Conservation (phyloP, 441 rosid species). For the Brassica hybrid region DNA sequence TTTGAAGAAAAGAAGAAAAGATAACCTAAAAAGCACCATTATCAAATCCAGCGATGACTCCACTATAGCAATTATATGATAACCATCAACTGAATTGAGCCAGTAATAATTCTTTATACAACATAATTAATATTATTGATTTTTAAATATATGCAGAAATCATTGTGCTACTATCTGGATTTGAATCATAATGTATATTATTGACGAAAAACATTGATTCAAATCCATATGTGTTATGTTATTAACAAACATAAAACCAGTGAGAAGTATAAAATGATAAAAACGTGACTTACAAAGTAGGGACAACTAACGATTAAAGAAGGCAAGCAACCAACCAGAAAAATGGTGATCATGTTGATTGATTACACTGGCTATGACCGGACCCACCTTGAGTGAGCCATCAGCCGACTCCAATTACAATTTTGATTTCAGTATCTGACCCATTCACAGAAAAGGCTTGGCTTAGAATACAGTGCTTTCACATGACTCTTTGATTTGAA, state of each 20-base stretch:
- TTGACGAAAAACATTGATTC: not conserved
- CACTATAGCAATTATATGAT: slow-evolving; percentile 12
- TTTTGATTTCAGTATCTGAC: not conserved
- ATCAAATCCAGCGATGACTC: slow-evolving; percentile 34
- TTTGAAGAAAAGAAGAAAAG: not conserved
- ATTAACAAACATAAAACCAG: slow-evolving; percentile 6
- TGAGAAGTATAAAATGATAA: slow-evolving; percentile 13
- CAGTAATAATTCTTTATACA: not conserved
- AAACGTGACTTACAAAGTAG: slow-evolving; percentile 32
- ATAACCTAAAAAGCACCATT: slow-evolving; percentile 9
- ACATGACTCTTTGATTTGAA: not conserved
- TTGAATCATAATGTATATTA: slow-evolving; percentile 3
- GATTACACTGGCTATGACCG: not conserved
- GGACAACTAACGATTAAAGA: slow-evolving; percentile 4
- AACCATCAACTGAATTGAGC: slow-evolving; percentile 6
- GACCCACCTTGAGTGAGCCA: slow-evolving; percentile 2
- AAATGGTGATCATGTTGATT: not conserved
- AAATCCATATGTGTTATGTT: not conserved
- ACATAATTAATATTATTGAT: not conserved
- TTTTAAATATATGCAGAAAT: not conserved
- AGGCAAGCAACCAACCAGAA: not conserved
- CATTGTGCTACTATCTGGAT: not conserved
- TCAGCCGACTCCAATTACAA: not conserved
- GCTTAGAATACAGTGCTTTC: not conserved
- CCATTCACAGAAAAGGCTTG: not conserved